These are phyloP conservation scores for Neoscytalidium dimidiatum DNA, from an alignment of 2,329 filamentous ascomycete genomes.

Conservation along the genomic window DNA sequence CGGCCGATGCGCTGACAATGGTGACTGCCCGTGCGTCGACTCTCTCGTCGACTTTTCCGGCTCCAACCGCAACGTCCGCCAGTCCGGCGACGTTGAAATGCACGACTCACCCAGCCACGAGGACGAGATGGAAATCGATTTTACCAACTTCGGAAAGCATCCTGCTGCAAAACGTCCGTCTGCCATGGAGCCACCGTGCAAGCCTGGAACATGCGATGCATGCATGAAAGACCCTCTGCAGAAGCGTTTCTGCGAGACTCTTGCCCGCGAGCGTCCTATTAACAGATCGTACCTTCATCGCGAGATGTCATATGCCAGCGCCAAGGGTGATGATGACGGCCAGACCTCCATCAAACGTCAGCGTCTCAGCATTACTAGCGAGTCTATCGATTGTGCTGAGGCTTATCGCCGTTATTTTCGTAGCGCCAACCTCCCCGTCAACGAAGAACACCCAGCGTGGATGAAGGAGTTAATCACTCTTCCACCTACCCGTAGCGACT, in stretches of 20 bases:
- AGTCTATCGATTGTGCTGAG: slow-evolving; percentile 18
- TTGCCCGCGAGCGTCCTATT: slow-evolving; percentile 18
- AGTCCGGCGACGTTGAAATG: slow-evolving; percentile 22
- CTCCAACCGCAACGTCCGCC: slow-evolving; percentile 21
- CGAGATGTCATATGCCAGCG: slow-evolving; percentile 10
- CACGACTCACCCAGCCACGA: background rate
- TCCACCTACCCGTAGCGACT: slow-evolving; percentile 11
- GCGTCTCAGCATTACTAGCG: background rate
- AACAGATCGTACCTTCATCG: slow-evolving; percentile 10
- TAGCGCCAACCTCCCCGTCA: slow-evolving; percentile 17
- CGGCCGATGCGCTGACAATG: slow-evolving; percentile 22
- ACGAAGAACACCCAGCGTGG: slow-evolving; percentile 18
- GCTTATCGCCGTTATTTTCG: slow-evolving; percentile 20
- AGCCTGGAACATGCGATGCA: slow-evolving; percentile 37
- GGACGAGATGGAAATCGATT: slow-evolving; percentile 35
- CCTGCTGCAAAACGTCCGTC: slow-evolving; percentile 8
- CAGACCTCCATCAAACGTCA: slow-evolving; percentile 15
- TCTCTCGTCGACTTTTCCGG: slow-evolving; percentile 22
- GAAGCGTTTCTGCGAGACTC: slow-evolving; percentile 21
- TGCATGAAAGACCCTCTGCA: slow-evolving; percentile 38
- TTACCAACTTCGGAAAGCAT: slow-evolving; percentile 27
- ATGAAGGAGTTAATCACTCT: slow-evolving; percentile 20
- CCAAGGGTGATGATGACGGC: slow-evolving; percentile 12
- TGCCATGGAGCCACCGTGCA: slow-evolving; percentile 19
- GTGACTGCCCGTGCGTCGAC: slow-evolving; percentile 36